These are phyloP conservation scores for Talaromyces proteolyticus DNA, from an alignment of 495 filamentous ascomycete genomes.

Conservation along the genomic window DNA sequence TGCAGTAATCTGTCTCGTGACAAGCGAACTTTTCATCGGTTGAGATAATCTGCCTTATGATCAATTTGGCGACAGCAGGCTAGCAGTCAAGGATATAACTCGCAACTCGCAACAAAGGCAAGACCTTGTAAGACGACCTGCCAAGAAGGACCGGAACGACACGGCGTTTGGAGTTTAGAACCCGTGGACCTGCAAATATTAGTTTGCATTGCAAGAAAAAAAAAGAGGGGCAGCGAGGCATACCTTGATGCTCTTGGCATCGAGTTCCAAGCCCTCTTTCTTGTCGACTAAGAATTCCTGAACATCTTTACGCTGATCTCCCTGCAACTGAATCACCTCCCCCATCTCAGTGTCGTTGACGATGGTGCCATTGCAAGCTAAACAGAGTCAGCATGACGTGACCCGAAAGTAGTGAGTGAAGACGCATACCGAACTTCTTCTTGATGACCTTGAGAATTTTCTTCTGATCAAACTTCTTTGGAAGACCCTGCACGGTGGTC, in stretches of 20 bases:
- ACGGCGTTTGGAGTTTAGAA: constrained; percentile 43
- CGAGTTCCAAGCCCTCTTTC: constrained; percentile 84
- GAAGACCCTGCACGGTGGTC: constrained; percentile 97
- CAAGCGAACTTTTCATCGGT: too few species aligned
- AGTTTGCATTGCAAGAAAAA: constrained; percentile 4
- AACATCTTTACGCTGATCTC: constrained; percentile 97
- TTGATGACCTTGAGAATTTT: constrained; percentile 99
- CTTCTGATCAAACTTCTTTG: constrained; percentile 98
- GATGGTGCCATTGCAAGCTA: constrained; percentile 99
- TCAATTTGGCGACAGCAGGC: neutral
- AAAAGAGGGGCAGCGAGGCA: constrained; percentile 9
- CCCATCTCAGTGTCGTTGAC: constrained; percentile 96
- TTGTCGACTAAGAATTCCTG: constrained; percentile 95
- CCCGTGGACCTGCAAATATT: constrained; percentile 45
- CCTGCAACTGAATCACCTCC: constrained; percentile 99
- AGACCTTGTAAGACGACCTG: constrained; percentile 34
- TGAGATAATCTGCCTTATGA: too few species aligned
- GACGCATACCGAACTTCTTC: constrained; percentile 89
- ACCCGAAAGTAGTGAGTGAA: constrained; percentile 3
- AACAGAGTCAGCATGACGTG: constrained; percentile 13
- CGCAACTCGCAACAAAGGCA: constrained; percentile 4
- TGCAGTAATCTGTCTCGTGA: too few species aligned
- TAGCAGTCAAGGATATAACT: neutral
- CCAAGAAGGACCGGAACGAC: constrained; percentile 39
- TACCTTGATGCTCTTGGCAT: constrained; percentile 97